These are phyloP conservation scores for Monilinia polystroma DNA, from an alignment of 2,329 filamentous ascomycete genomes.

Conservation along the genomic window DNA sequence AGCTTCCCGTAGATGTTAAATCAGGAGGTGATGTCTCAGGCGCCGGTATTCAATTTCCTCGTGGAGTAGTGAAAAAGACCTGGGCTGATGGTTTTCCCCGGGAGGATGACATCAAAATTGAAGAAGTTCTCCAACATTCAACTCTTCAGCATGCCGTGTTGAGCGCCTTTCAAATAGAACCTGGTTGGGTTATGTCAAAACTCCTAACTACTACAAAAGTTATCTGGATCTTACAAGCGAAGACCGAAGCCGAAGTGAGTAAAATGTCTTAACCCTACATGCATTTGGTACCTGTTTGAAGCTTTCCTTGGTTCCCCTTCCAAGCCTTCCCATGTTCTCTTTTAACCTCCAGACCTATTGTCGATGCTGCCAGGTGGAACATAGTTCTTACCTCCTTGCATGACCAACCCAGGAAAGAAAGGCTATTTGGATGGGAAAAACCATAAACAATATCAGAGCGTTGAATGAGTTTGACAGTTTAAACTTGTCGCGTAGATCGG, in stretches of 20 bases:
- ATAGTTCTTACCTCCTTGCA: neutral
- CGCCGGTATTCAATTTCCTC: slow-evolving; percentile 38
- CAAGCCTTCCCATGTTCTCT: neutral
- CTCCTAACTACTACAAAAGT: slow-evolving; percentile 63
- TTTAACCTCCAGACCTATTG: neutral
- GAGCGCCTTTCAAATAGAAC: slow-evolving; percentile 85
- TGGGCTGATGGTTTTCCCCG: slow-evolving; percentile 66
- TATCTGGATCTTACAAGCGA: slow-evolving; percentile 58
- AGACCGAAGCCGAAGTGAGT: slow-evolving; percentile 52
- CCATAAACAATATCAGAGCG: neutral
- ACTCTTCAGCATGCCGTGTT: slow-evolving; percentile 74
- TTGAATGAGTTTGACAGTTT: neutral
- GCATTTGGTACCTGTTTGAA: neutral
- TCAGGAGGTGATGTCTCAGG: slow-evolving; percentile 19
- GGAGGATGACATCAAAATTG: slow-evolving; percentile 77
- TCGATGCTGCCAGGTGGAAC: neutral
- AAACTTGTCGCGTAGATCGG: neutral
- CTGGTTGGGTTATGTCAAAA: slow-evolving; percentile 55
- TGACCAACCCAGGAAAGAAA: neutral
- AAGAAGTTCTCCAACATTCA: slow-evolving; percentile 76
- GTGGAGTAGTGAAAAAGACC: slow-evolving; percentile 76
- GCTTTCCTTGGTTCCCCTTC: neutral
- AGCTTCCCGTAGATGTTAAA: neutral
- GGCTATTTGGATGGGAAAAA: neutral
- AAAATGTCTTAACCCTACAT: neutral